Conservation (phyloP, 768 basidiomycete species). For the Collybia nuda region DNA sequence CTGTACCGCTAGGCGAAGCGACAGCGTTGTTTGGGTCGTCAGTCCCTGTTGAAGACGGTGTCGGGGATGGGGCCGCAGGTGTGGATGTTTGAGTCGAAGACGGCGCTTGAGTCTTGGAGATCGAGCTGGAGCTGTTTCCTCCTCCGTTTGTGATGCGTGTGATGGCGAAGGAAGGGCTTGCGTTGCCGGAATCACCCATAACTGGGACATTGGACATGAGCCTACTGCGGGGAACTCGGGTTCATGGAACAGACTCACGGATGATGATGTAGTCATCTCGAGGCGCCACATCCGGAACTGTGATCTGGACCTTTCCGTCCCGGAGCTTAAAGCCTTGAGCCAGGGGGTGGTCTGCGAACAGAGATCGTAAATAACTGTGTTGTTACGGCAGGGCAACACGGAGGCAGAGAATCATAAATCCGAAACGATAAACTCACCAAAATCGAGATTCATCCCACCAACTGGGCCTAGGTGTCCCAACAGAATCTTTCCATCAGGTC, state of each 20-base stretch:
- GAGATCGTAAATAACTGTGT: background rate
- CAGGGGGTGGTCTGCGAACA: constrained; percentile 51
- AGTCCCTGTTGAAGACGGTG: background rate
- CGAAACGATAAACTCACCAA: constrained; percentile 35
- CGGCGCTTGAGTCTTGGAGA: no score
- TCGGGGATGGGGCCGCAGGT: background rate
- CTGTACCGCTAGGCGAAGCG: constrained; percentile 16
- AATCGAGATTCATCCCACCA: constrained; percentile 51
- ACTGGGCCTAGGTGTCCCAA: constrained; percentile 45
- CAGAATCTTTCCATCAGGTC: constrained; percentile 46
- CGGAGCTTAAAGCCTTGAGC: constrained; percentile 53
- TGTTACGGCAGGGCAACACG: background rate
- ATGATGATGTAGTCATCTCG: constrained; percentile 58
- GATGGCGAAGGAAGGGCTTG: constrained; percentile 61
- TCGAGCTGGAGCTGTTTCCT: constrained; percentile 15
- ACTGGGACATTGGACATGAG: constrained; percentile 33
- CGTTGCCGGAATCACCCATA: constrained; percentile 68
- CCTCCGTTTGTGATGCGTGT: constrained; percentile 37
- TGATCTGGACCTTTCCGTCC: constrained; percentile 46
- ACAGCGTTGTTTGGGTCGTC: background rate
- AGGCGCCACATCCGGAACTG: constrained; percentile 47
- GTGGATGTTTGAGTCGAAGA: background rate
- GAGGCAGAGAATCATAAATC: background rate
- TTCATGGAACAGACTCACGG: constrained; percentile 41
- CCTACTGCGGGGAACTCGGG: no score